phyloP scores from a whole-genome alignment of 306 rosid genomes.

The Cotoneaster glaucophyllus region DNA sequence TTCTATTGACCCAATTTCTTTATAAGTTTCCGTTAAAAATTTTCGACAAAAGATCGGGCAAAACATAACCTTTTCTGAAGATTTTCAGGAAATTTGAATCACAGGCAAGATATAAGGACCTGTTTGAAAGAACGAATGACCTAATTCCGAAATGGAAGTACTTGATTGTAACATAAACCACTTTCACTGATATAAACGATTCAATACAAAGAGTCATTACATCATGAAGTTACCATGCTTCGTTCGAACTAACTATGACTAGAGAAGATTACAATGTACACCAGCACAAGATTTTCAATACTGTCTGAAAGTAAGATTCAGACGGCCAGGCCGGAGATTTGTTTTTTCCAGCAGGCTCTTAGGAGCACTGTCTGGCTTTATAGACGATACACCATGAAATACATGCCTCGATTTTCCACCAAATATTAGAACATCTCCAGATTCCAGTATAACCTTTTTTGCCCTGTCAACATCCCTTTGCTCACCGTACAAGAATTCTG shows the following conservation, averaged over 20 bases:
- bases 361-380: constrained; percentile 48
- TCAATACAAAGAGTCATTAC: not conserved
- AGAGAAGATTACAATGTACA: not conserved
- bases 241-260: not conserved
- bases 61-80: too few relatives aligned
- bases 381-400: constrained; percentile 61
- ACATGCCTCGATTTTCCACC: constrained; percentile 65
- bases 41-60: not conserved
- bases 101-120: not conserved
- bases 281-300: constrained; percentile 20
- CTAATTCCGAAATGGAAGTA: not conserved
- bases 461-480: constrained; percentile 39
- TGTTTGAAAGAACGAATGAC: not conserved
- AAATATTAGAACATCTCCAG: constrained; percentile 82
- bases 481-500: constrained; percentile 54
- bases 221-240: not conserved
- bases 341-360: constrained; percentile 27
- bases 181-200: not conserved
- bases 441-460: constrained; percentile 31
- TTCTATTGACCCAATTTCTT: not conserved
- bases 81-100: not conserved
- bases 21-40: not conserved
- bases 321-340: constrained; percentile 53
- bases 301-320: constrained; percentile 76
- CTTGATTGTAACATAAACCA: not conserved